Evolutionary conservation across 2,329 filamentous ascomycete species (phyloP).

Genomic region (Arthrobotrys musiformis): DNA sequence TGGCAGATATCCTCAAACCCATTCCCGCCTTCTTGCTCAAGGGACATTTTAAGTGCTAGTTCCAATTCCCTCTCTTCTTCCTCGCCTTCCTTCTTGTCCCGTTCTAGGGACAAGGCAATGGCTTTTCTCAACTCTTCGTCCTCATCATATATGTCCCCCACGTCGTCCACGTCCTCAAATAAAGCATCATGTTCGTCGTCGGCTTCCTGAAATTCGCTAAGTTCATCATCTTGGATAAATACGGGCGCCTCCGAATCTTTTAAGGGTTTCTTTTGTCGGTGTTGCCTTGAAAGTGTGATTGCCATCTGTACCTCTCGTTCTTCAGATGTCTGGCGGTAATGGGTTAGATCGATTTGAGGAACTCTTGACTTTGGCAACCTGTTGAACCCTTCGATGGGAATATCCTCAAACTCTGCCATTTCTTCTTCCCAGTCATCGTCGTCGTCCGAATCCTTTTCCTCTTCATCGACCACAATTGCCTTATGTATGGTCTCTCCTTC

Average conservation of each 20-base stretch:
- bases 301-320: constrained; percentile 69
- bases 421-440: constrained; percentile 73
- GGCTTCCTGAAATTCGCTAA: constrained; percentile 58
- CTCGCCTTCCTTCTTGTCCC: constrained; percentile 69
- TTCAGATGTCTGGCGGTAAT: constrained; percentile 60
- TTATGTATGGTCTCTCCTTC: constrained; percentile 74
- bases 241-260: constrained; percentile 55
- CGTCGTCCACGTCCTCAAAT: constrained; percentile 79
- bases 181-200: constrained; percentile 69
- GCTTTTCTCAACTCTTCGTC: constrained; percentile 68
- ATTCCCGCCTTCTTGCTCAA: constrained; percentile 16
- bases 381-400: constrained; percentile 90
- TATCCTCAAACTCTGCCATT: constrained; percentile 87
- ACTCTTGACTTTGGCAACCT: constrained; percentile 74
- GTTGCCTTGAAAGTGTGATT: constrained; percentile 65
- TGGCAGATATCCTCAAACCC: background rate
- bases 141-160: constrained; percentile 71
- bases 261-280: constrained; percentile 56
- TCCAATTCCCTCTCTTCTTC: constrained; percentile 63
- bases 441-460: constrained; percentile 68
- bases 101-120: constrained; percentile 65
- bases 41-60: constrained; percentile 40
- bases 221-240: constrained; percentile 57
- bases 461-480: constrained; percentile 88
- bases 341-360: constrained; percentile 6